Conservation (phyloP, 2,329 filamentous ascomycete species). For the Lachnellula subtilissima region DNA sequence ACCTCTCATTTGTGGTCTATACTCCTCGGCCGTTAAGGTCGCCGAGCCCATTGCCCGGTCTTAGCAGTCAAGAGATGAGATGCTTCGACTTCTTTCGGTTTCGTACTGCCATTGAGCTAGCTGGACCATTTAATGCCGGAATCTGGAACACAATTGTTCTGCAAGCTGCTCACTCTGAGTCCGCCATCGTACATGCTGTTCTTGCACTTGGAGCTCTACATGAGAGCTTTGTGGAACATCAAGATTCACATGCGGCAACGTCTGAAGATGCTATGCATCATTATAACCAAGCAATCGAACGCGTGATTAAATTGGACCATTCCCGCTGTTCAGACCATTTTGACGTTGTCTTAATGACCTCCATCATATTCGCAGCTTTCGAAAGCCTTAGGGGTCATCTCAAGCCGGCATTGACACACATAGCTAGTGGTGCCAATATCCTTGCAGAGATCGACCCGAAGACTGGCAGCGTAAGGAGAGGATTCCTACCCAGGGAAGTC, state of each 20-base stretch:
- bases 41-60: not conserved
- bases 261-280: not conserved
- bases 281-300: not conserved
- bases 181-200: constrained; percentile 16
- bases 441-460: not conserved
- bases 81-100: constrained; percentile 57
- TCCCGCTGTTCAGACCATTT: not conserved
- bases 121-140: constrained; percentile 57
- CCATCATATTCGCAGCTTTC: not conserved
- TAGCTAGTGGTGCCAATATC: not conserved
- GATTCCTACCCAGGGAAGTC: not conserved
- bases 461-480: not conserved
- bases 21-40: not conserved
- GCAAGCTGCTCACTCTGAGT: constrained; percentile 50
- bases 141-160: constrained; percentile 60
- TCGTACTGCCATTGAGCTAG: constrained; percentile 55
- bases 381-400: not conserved
- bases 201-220: constrained; percentile 19
- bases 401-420: not conserved
- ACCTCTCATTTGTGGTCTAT: not conserved
- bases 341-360: not conserved
- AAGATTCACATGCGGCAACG: not conserved
- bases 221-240: constrained; percentile 8
- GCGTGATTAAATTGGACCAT: not conserved
- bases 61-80: not conserved